Percentiles rank a stretch among this genome's conserved stretches.
phyloP scores from a whole-genome alignment of 1,284 basidiomycete species.

The Mrakiaceae sp. region DNA sequence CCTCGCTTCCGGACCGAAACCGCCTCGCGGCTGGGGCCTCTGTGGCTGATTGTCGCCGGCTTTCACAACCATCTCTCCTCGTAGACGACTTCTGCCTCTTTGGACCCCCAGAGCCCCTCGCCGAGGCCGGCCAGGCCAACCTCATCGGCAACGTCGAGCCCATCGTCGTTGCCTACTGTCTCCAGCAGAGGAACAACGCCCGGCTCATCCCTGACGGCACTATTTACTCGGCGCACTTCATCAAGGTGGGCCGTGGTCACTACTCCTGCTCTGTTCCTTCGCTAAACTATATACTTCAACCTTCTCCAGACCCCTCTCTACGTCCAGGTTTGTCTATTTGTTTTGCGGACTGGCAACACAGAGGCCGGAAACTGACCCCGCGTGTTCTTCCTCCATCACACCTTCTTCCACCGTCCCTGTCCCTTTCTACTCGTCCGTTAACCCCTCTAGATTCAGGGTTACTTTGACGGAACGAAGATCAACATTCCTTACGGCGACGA shows the following conservation, averaged over 20 bases:
- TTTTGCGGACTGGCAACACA: no score
- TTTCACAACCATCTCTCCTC: not conserved
- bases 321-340: constrained; percentile 22
- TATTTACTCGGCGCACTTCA: constrained; percentile 40
- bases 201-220: constrained; percentile 40
- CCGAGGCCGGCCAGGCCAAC: no score
- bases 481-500: constrained; percentile 36
- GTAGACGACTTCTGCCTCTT: constrained; percentile 28
- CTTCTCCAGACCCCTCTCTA: constrained; percentile 35
- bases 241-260: constrained; percentile 23
- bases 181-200: constrained; percentile 42
- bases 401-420: no score
- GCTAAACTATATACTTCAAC: no score
- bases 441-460: constrained; percentile 10
- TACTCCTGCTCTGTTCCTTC: no score
- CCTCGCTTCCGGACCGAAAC: not conserved
- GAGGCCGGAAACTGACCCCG: no score
- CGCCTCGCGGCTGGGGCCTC: not conserved
- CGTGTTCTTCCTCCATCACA: no score
- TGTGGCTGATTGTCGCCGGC: not conserved
- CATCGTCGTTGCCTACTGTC: constrained; percentile 45
- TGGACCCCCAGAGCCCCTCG: constrained; percentile 36
- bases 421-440: no score
- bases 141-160: constrained; percentile 42
- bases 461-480: constrained; percentile 38